Evolutionary conservation across 2,329 filamentous ascomycete species (phyloP).

Genomic region (Aspergillus glaucus): DNA sequence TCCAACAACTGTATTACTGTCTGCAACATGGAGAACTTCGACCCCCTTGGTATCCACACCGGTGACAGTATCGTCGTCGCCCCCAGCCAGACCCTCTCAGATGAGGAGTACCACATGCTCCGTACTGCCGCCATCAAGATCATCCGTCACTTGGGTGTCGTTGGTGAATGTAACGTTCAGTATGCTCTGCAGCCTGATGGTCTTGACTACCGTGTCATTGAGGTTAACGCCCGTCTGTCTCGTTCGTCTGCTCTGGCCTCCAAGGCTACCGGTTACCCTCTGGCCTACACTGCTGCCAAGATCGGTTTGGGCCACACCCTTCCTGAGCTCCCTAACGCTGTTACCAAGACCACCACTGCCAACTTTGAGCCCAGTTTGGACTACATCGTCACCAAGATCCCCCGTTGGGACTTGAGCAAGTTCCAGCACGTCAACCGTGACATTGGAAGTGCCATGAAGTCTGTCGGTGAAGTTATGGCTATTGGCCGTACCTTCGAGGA

Average conservation of each 20-base stretch:
- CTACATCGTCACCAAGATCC: conserved; percentile 98
- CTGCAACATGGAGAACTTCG: conserved; percentile 99
- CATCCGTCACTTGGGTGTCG: conserved; percentile 90
- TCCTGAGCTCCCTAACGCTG: conserved; percentile 92
- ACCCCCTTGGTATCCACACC: conserved; percentile 93
- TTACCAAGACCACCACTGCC: conserved; percentile 96
- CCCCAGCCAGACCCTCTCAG: conserved; percentile 90
- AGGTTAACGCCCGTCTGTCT: conserved; percentile 97
- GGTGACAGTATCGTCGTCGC: conserved; percentile 98
- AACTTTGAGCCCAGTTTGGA: conserved; percentile 98
- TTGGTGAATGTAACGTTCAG: conserved; percentile 98
- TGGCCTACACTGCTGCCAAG: conserved; percentile 96
- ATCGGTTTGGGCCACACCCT: conserved; percentile 94
- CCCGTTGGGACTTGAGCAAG: conserved; percentile 95
- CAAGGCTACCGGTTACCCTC: conserved; percentile 94
- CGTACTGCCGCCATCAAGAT: conserved; percentile 97
- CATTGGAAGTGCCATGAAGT: conserved; percentile 98
- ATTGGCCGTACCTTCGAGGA: conserved; percentile 98
- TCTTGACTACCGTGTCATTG: conserved; percentile 96
- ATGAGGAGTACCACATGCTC: conserved; percentile 99
- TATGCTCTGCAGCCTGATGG: conserved; percentile 96
- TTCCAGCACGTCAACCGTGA: conserved; percentile 98
- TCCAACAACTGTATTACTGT: conserved; percentile 99
- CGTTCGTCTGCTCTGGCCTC: conserved; percentile 94
- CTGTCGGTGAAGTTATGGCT: conserved; percentile 97